These are phyloP conservation scores for Paraleonurus japonicus DNA, from an alignment of 257 asterid species.

Conservation along the genomic window DNA sequence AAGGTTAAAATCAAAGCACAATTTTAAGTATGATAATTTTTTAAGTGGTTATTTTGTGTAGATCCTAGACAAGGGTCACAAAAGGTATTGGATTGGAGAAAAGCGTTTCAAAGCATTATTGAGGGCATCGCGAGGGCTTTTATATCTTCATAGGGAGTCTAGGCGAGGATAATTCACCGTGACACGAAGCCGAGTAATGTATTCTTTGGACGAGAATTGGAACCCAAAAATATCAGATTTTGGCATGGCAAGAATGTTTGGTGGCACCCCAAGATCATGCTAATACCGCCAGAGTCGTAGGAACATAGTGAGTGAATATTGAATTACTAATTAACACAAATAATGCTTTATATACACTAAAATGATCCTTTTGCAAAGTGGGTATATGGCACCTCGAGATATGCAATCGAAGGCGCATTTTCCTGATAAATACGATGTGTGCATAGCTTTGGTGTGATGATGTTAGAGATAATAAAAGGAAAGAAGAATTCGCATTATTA, in stretches of 20 bases:
- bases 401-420: not conserved
- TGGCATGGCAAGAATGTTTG: constrained; percentile 49
- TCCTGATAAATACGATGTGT: not conserved
- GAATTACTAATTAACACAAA: too few species aligned
- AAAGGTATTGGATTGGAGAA: constrained; percentile 29
- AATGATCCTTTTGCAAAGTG: not conserved
- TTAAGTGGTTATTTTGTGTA: not conserved
- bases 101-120: constrained; percentile 29
- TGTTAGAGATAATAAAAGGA: not conserved
- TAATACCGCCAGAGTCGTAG: constrained; percentile 39
- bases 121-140: constrained; percentile 37
- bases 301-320: constrained; percentile 38
- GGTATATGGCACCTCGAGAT: constrained; percentile 4
- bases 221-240: constrained; percentile 43
- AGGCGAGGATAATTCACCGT: constrained; percentile 38
- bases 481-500: not conserved
- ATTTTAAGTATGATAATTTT: not conserved
- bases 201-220: constrained; percentile 37
- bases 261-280: constrained; percentile 36
- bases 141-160: constrained; percentile 46
- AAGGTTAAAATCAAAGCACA: not conserved
- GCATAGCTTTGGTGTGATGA: not conserved
- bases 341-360: not conserved
- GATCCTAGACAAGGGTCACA: constrained; percentile 3
- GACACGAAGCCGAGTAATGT: constrained; percentile 44